phyloP scores from a whole-genome alignment of 202 grass and related monocot genomes.

The Dendrocalamus latiflorus region DNA sequence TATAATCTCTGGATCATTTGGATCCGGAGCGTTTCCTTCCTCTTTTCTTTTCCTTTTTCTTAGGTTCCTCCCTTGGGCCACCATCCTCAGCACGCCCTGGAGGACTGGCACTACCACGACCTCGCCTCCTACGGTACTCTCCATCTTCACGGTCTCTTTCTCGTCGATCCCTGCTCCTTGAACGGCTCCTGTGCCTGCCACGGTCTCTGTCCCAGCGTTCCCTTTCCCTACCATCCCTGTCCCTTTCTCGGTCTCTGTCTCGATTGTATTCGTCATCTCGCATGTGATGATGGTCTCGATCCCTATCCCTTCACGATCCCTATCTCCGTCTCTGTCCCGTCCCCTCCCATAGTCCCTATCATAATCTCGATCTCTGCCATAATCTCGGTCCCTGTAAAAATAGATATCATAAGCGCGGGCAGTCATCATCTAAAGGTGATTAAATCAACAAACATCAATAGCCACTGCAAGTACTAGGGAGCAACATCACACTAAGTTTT shows the following conservation, averaged over 20 bases:
- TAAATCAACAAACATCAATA: too few species aligned
- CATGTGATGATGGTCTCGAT: conserved; percentile 45
- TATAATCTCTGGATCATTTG: too few species aligned
- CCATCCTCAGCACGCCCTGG: too few species aligned
- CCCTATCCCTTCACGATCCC: too few species aligned
- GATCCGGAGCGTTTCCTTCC: too few species aligned
- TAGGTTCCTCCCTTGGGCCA: too few species aligned
- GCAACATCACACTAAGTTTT: background rate
- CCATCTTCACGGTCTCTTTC: conserved; percentile 78
- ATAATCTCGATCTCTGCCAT: conserved; percentile 37
- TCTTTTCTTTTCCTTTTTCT: too few species aligned
- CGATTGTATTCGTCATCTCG: conserved; percentile 49
- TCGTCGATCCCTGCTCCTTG: conserved; percentile 67
- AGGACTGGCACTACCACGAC: conserved; percentile 63
- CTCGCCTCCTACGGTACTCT: conserved; percentile 61
- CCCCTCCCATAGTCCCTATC: too few species aligned
- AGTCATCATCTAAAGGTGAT: background rate
- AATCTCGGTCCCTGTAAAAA: conserved; percentile 67
- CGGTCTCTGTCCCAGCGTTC: conserved; percentile 76
- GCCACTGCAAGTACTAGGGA: too few species aligned
- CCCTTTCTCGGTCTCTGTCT: conserved; percentile 59
- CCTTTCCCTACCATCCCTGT: conserved; percentile 63
- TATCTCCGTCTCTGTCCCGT: conserved; percentile 57
- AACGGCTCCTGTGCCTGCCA: conserved; percentile 53
- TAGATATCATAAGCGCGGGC: background rate